Conservation (phyloP, 31 red algal species). For the Pterothamnion heteromorphum region DNA sequence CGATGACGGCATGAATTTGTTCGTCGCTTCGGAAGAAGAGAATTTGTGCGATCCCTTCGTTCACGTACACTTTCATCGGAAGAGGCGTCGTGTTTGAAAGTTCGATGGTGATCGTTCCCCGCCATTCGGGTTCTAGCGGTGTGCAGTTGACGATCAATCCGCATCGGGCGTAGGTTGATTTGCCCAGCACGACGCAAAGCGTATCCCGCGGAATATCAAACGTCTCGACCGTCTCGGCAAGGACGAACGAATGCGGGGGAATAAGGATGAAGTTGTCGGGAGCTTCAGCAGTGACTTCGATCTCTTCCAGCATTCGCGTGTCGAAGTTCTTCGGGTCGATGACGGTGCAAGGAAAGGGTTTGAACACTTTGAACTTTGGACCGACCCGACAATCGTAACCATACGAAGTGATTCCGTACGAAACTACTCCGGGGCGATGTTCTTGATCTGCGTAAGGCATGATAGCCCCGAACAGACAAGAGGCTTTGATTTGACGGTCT, state of each 20-base stretch:
- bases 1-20: slow-evolving; percentile 29
- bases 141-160: slow-evolving; percentile 28
- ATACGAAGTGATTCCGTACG: slow-evolving; percentile 29
- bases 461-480: slow-evolving; percentile 27
- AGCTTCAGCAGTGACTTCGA: slow-evolving; percentile 28
- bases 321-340: slow-evolving; percentile 28
- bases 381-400: slow-evolving; percentile 27
- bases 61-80: slow-evolving; percentile 29
- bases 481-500: slow-evolving; percentile 29
- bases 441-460: slow-evolving; percentile 29
- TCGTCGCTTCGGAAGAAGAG: slow-evolving; percentile 27
- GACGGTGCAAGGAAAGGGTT: slow-evolving; percentile 27
- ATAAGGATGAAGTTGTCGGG: slow-evolving; percentile 29
- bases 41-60: slow-evolving; percentile 29
- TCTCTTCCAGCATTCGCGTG: slow-evolving; percentile 27
- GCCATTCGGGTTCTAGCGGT: slow-evolving; percentile 27
- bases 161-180: slow-evolving; percentile 27
- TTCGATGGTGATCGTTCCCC: slow-evolving; percentile 27
- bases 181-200: slow-evolving; percentile 22
- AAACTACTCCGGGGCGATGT: slow-evolving; percentile 27
- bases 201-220: slow-evolving; percentile 29
- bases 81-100: slow-evolving; percentile 28
- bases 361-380: slow-evolving; percentile 30
- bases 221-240: slow-evolving; percentile 26
- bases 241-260: slow-evolving; percentile 26